A percentile compares a stretch with the other conserved stretches of the same genome.
phyloP scores from a whole-genome alignment of 257 asterid species.

The Primulina tabacum region DNA sequence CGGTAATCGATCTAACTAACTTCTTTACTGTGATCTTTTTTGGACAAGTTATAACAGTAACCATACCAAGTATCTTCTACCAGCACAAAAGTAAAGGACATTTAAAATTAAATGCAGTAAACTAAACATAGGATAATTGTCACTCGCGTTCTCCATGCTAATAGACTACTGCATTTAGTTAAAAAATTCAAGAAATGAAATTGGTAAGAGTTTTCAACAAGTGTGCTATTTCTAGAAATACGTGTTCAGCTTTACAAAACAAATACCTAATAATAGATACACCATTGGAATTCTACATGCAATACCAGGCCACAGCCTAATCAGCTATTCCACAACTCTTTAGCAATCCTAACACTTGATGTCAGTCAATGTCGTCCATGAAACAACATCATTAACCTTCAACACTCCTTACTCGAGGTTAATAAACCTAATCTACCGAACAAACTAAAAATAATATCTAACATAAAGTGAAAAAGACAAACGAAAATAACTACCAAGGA shows the following conservation, averaged over 20 bases:
- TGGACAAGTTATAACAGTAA: background rate
- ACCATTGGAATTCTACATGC: background rate
- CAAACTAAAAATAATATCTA: background rate
- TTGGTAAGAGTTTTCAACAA: background rate
- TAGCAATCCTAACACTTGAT: background rate
- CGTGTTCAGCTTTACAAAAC: conserved; percentile 9
- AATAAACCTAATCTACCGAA: conserved; percentile 14
- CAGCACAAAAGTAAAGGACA: background rate
- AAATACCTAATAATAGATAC: background rate
- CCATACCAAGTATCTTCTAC: background rate
- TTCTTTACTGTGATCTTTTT: background rate
- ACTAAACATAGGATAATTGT: background rate
- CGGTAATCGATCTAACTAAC: background rate
- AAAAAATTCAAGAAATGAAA: too few species aligned
- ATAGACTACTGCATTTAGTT: background rate
- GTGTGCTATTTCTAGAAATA: background rate
- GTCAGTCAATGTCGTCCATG: background rate
- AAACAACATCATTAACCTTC: background rate
- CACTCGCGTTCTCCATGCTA: background rate
- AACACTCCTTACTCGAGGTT: conserved; percentile 14
- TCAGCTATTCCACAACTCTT: background rate
- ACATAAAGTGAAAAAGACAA: background rate
- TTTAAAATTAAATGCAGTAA: background rate
- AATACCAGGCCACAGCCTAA: background rate
- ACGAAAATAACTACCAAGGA: conserved; percentile 52